Conservation (phyloP, 208 protist species). For the Endotrypanum monterogeii region DNA sequence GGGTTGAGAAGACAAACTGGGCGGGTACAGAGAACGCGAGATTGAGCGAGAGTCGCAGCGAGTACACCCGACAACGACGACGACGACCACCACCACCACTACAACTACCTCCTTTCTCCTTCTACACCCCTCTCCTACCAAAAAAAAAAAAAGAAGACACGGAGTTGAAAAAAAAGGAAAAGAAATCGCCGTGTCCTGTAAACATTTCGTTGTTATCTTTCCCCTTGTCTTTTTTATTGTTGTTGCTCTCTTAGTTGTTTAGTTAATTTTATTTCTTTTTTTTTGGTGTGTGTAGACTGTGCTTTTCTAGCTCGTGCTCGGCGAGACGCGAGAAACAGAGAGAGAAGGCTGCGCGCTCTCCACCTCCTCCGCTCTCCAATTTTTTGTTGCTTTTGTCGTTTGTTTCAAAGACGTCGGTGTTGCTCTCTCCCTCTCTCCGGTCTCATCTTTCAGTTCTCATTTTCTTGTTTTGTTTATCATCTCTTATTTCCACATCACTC, state of each 20-base stretch:
- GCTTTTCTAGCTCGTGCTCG: neutral
- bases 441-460: neutral
- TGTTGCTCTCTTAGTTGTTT: too few species aligned
- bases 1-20: neutral
- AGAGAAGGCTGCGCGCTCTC: neutral
- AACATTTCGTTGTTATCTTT: neutral
- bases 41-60: slow-evolving; percentile 1
- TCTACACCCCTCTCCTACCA: too few species aligned
- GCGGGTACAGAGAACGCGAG: neutral
- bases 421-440: slow-evolving; percentile 4
- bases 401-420: neutral
- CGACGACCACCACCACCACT: too few species aligned
- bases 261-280: slow-evolving; percentile 1
- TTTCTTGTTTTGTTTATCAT: neutral
- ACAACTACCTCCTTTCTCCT: too few species aligned
- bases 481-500: too few species aligned
- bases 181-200: neutral
- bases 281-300: neutral
- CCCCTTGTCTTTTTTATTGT: neutral
- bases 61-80: too few species aligned
- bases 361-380: neutral
- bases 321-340: neutral
- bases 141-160: neutral
- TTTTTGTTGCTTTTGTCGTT: neutral
- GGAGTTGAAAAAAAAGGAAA: neutral